Evolutionary conservation across 2,329 filamentous ascomycete species (phyloP).

Genomic region (Claviceps monticola): DNA sequence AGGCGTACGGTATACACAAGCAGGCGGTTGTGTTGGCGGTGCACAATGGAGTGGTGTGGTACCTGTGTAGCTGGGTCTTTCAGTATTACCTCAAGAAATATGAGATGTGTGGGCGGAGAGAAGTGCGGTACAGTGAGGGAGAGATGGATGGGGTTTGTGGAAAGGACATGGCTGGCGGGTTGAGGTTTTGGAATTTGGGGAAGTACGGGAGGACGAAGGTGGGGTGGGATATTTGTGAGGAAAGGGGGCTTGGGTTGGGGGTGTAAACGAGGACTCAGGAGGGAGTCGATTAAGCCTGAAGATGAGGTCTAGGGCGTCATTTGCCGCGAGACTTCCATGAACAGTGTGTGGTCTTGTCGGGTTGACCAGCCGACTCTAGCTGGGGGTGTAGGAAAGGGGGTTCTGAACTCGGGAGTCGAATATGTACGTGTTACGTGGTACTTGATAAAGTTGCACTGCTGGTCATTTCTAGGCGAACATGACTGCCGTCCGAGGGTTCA

Average conservation of each 20-base stretch:
- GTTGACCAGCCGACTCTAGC: background rate
- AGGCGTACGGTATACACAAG: background rate
- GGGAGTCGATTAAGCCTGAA: background rate
- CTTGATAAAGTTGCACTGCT: too few relatives aligned
- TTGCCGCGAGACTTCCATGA: background rate
- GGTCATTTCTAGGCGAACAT: too few relatives aligned
- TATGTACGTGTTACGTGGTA: too few relatives aligned
- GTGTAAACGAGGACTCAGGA: background rate
- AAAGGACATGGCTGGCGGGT: background rate
- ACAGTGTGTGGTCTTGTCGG: too few relatives aligned
- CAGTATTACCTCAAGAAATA: background rate
- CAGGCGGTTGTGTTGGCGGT: constrained; percentile 1
- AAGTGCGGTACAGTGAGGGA: background rate
- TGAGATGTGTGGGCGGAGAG: background rate
- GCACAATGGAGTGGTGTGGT: constrained; percentile 1
- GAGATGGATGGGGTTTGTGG: background rate
- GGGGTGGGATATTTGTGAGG: background rate
- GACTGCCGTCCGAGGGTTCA: too few relatives aligned
- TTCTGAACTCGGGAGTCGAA: too few relatives aligned
- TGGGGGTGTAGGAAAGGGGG: too few relatives aligned
- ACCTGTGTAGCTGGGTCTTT: constrained; percentile 3
- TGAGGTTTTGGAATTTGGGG: background rate
- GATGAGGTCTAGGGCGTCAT: background rate
- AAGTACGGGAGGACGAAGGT: background rate
- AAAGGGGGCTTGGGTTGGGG: background rate